Percentiles rank a stretch among this genome's conserved stretches.
Evolutionary conservation across 257 asterid species (phyloP).

Genomic region (Dorcoceras hygrometricum): DNA sequence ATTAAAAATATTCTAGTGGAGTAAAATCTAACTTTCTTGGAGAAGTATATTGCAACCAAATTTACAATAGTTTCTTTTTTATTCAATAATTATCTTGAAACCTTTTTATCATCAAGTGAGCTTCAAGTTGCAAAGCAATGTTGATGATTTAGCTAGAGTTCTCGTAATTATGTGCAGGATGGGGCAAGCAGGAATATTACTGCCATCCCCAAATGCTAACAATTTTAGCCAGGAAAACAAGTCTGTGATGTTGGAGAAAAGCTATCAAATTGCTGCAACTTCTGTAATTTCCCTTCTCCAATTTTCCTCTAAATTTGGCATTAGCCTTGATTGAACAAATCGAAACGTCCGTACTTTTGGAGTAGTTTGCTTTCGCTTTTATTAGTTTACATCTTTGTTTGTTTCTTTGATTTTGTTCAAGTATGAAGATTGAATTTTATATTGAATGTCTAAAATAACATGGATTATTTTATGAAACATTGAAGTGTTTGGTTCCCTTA

Average conservation of each 20-base stretch:
- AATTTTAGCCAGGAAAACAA: not conserved
- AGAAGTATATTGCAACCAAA: not conserved
- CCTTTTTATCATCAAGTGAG: no score
- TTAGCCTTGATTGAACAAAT: not conserved
- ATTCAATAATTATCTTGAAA: no score
- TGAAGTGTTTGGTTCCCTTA: no score
- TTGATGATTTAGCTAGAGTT: not conserved
- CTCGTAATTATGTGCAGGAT: not conserved
- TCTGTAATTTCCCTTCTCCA: conserved; percentile 12
- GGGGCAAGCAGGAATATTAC: not conserved
- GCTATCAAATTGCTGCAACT: conserved; percentile 8
- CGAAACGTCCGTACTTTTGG: not conserved
- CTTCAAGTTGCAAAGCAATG: not conserved
- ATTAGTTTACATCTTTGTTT: not conserved
- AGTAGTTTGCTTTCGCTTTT: not conserved
- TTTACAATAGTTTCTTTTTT: no score
- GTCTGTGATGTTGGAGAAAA: conserved; percentile 10
- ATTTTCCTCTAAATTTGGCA: not conserved
- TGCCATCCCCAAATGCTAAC: not conserved
- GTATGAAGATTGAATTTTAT: not conserved
- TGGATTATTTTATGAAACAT: not conserved
- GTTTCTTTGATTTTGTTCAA: not conserved
- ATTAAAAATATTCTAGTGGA: not conserved
- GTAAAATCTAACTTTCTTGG: not conserved
- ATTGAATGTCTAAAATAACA: not conserved